These are phyloP conservation scores for Aegilops longissima DNA, from an alignment of 176 grass and related monocot species.

Conservation along the genomic window DNA sequence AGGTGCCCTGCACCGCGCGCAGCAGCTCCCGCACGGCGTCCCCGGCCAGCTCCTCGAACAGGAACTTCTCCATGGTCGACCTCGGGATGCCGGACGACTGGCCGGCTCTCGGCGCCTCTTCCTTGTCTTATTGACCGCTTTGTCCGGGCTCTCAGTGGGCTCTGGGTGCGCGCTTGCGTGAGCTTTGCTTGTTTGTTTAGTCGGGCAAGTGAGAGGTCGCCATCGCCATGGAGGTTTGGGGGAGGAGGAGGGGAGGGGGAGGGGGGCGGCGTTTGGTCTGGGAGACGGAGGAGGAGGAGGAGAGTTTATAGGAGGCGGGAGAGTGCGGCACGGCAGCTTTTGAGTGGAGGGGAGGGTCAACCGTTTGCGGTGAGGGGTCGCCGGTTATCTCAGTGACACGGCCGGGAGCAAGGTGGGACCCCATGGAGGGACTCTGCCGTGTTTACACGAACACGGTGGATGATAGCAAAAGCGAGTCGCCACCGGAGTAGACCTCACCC, in stretches of 20 bases:
- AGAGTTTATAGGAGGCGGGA: conserved; percentile 31
- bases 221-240: conserved; percentile 17
- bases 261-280: background rate
- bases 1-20: conserved; percentile 52
- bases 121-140: background rate
- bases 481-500: background rate
- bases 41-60: conserved; percentile 53
- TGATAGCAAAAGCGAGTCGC: background rate
- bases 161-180: conserved; percentile 10
- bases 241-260: background rate
- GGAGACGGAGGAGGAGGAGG: background rate
- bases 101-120: background rate
- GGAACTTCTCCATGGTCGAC: conserved; percentile 20
- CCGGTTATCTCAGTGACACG: background rate
- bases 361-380: conserved; percentile 39
- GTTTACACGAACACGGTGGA: background rate
- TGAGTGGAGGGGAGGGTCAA: conserved; percentile 11
- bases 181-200: conserved; percentile 23
- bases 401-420: background rate
- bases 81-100: background rate
- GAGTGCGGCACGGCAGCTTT: background rate
- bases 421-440: background rate
- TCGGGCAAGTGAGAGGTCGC: conserved; percentile 38
- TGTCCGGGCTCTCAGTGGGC: background rate
- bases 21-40: conserved; percentile 70